A percentile compares a stretch with the other conserved stretches of the same genome.
Conservation (phyloP, 345 rosid genomes). For the Hibiscus tridactylites region DNA sequence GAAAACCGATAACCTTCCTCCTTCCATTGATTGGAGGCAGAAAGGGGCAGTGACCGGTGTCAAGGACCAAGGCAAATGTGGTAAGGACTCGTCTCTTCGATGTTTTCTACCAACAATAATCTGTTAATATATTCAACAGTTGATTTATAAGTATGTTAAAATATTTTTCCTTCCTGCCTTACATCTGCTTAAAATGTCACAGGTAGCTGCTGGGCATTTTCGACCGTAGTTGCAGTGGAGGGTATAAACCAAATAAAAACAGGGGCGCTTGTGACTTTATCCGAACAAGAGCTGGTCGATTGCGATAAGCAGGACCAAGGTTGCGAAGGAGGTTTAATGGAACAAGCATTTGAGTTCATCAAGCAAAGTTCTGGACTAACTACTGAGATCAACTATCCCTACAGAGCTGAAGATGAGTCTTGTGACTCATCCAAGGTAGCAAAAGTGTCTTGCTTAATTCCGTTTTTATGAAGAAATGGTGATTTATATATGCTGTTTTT, state of each 20-base stretch:
- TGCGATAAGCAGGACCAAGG: conserved; percentile 23
- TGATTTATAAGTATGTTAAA: not conserved
- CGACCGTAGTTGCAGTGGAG: conserved; percentile 34
- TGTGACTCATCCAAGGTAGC: conserved; percentile 38
- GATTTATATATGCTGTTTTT: not conserved
- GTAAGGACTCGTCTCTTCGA: conserved; percentile 8
- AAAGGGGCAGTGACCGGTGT: conserved; percentile 30
- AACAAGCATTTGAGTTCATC: conserved; percentile 29
- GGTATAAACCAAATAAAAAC: conserved; percentile 36
- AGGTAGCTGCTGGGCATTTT: conserved; percentile 40
- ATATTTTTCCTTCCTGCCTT: not conserved
- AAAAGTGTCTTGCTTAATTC: not conserved
- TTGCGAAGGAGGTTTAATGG: conserved; percentile 33
- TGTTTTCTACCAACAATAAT: not conserved
- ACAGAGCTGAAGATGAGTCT: conserved; percentile 29
- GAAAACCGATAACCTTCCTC: conserved; percentile 18
- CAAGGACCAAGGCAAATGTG: conserved; percentile 35
- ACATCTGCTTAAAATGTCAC: not conserved
- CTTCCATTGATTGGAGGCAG: conserved; percentile 32
- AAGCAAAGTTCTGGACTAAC: conserved; percentile 34
- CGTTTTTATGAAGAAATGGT: not conserved
- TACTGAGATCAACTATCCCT: conserved; percentile 39
- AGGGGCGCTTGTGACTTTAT: conserved; percentile 23
- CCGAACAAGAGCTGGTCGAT: conserved; percentile 34
- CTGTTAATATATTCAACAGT: not conserved